Percentiles rank a stretch among this genome's conserved stretches.
phyloP scores from a whole-genome alignment of 352 stramenopile genomes.

The Globisporangium irregulare region DNA sequence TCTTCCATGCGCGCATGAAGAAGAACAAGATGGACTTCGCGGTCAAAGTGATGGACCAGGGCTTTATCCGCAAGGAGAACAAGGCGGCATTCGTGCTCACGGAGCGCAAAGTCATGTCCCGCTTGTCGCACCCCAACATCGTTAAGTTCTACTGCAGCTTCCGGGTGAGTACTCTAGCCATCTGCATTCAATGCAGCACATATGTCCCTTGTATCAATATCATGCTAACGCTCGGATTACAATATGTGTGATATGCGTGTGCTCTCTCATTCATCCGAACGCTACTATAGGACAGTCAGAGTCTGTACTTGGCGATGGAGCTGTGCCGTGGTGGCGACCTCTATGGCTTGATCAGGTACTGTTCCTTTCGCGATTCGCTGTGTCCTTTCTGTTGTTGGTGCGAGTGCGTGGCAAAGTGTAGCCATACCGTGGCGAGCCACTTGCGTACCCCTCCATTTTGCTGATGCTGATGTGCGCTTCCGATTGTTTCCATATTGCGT shows the following conservation, averaged over 20 bases:
- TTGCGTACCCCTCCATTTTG: slow-evolving; percentile 1
- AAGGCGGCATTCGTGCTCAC: slow-evolving; percentile 90
- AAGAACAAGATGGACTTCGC: slow-evolving; percentile 77
- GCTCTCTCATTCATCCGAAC: slow-evolving; percentile 4
- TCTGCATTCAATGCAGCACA: neutral
- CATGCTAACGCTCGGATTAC: slow-evolving; percentile 3
- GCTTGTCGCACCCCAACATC: slow-evolving; percentile 84
- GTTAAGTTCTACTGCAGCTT: slow-evolving; percentile 90
- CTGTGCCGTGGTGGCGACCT: slow-evolving; percentile 81
- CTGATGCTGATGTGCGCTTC: neutral
- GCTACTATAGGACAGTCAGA: slow-evolving; percentile 68
- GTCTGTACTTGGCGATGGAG: slow-evolving; percentile 89
- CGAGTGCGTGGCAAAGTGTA: slow-evolving; percentile 8
- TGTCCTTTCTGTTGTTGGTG: neutral
- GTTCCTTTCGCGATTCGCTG: neutral
- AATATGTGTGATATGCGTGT: slow-evolving; percentile 10
- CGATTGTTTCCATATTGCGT: slow-evolving; percentile 4
- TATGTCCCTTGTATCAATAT: neutral
- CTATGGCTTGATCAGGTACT: slow-evolving; percentile 72
- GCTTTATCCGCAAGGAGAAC: slow-evolving; percentile 90
- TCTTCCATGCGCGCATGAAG: slow-evolving; percentile 87
- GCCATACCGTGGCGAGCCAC: neutral
- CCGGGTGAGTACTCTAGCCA: slow-evolving; percentile 36
- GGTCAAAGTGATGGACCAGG: slow-evolving; percentile 91
- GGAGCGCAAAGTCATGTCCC: slow-evolving; percentile 89